Evolutionary conservation across 2,329 filamentous ascomycete genomes (phyloP).

Genomic region (Teratosphaeria epicoccoides): DNA sequence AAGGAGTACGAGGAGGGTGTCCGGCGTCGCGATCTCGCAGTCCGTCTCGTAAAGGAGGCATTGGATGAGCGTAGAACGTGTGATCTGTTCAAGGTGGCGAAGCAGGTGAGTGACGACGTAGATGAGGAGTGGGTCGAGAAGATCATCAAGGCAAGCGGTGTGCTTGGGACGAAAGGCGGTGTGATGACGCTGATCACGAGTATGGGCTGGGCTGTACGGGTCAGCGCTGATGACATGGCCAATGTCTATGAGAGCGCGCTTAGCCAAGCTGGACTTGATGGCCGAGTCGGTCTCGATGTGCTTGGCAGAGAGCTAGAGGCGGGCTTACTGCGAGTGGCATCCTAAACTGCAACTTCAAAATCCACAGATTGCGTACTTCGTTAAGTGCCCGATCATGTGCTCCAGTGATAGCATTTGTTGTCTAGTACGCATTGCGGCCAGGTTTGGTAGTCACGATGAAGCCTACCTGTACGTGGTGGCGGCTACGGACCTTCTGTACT

Average conservation of each 20-base stretch:
- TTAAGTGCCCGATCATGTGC: too few species aligned
- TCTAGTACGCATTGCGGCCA: too few species aligned
- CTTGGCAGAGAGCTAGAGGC: conserved; percentile 2
- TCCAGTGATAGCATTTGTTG: too few species aligned
- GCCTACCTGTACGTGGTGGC: too few species aligned
- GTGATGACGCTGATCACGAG: conserved; percentile 32
- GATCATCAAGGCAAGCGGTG: conserved; percentile 31
- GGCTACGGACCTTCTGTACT: too few species aligned
- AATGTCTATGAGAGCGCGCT: conserved; percentile 25
- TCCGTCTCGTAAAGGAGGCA: conserved; percentile 23
- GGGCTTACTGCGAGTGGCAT: neutral
- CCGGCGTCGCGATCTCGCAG: conserved; percentile 21
- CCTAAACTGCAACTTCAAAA: too few species aligned
- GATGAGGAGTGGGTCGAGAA: conserved; percentile 34
- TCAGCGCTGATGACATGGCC: conserved; percentile 31
- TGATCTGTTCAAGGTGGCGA: conserved; percentile 32
- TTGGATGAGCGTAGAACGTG: conserved; percentile 22
- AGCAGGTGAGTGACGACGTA: conserved; percentile 30
- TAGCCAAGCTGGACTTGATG: conserved; percentile 2
- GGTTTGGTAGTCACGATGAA: too few species aligned
- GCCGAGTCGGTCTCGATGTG: conserved; percentile 1
- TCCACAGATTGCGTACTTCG: too few species aligned
- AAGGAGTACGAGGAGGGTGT: conserved; percentile 30
- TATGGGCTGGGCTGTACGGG: conserved; percentile 33
- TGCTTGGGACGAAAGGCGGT: conserved; percentile 24